Base-by-base conservation (phyloP, 179 eudicot genomes). In the Gypsophila paniculata region DNA sequence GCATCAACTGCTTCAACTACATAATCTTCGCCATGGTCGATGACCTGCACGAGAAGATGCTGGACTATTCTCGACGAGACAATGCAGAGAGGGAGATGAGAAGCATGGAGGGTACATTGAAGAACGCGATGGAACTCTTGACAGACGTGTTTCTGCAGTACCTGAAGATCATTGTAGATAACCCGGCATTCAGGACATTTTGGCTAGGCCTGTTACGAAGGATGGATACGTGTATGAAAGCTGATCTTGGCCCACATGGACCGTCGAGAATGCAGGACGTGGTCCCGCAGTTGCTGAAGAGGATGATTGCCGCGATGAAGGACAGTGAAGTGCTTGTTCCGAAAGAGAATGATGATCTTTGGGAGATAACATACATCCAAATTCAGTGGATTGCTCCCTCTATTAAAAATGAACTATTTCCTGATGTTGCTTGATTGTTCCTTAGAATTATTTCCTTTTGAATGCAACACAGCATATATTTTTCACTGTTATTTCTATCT, bases 301-400 rank as follows among this genome's bases (percentile, higher is more conserved):
- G 79, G 80, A 85, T 95, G 75, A 89, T 95, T 36, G 68, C 68
- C 0, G 82, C 71, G 19, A 92, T 95, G 99, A 84, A 92, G 61
- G 91, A 88, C 13, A 74, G 73, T 3, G 79, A 81, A 38, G 81
- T 95, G 5, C 71, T 95, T 69, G 86, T 82, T 63, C 87, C 79
- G 0, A 76, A 74, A 38, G 97, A 87, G 73, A 90, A 85, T 23
- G 96, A 94, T 74, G 96, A 93, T 76, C 75, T 92, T 21, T 95
- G 99, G 98, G 98, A 95, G 75, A 88, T 83, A 17, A 95, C 98
- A 0, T 87, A 83, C 74, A 85, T 90, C 72, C 95, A 95, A 80
- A 95, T 95, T 72, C 99, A 92, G 42, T 95, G 99, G 99, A 95
- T 95, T 44, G 98, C 99, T 83, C 98, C 99, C 38, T 79, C 86